Conservation (phyloP, 139 green algal species). For the Chara braunii region DNA sequence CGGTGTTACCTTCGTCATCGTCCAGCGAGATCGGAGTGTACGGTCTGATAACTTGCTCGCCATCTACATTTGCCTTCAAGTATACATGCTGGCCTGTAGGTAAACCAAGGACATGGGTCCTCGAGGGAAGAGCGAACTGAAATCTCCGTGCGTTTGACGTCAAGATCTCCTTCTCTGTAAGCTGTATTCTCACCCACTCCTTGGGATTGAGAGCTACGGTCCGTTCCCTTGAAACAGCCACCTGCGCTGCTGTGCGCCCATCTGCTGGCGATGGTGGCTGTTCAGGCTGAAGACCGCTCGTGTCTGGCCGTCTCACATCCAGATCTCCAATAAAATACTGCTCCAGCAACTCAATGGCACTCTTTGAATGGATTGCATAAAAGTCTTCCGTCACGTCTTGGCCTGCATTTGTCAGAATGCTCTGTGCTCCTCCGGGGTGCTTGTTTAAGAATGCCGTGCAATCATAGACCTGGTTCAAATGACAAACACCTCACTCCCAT, state of each 20-base stretch:
- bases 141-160: slow-evolving; percentile 80
- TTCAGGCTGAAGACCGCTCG: not conserved
- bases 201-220: slow-evolving; percentile 66
- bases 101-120: slow-evolving; percentile 80
- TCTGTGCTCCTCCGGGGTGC: slow-evolving; percentile 48
- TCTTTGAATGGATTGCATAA: slow-evolving; percentile 48
- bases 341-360: slow-evolving; percentile 41
- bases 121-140: slow-evolving; percentile 81
- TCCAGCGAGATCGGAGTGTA: slow-evolving; percentile 80
- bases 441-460: slow-evolving; percentile 46
- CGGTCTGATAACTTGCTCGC: slow-evolving; percentile 83
- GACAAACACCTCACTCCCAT: too few species aligned
- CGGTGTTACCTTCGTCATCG: slow-evolving; percentile 44
- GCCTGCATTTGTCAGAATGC: slow-evolving; percentile 52
- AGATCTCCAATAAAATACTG: slow-evolving; percentile 47
- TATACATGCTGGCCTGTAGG: slow-evolving; percentile 91
- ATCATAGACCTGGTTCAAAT: too few species aligned
- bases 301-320: not conserved
- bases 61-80: slow-evolving; percentile 58
- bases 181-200: slow-evolving; percentile 65
- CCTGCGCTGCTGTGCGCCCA: not conserved
- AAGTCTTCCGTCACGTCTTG: slow-evolving; percentile 53
- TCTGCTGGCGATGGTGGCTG: not conserved
- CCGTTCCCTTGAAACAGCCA: not conserved
- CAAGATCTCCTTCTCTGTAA: slow-evolving; percentile 70